phyloP scores from a whole-genome alignment of 2,329 filamentous ascomycete genomes.

The Fonsecaea multimorphosa region DNA sequence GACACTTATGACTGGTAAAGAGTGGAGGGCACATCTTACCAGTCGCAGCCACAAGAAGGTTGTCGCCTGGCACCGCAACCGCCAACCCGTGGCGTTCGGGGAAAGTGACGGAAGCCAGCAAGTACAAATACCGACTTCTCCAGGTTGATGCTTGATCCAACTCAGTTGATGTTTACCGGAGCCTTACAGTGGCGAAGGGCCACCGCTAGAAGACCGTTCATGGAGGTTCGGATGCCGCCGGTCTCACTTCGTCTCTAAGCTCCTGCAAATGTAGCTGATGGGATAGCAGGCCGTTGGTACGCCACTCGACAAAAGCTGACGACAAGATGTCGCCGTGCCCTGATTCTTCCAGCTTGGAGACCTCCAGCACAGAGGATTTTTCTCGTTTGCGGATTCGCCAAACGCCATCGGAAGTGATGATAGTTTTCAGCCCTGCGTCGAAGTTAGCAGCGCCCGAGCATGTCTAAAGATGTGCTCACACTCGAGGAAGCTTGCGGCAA shows the following conservation, averaged over 20 bases:
- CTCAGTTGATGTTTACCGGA: background rate
- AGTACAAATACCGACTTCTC: background rate
- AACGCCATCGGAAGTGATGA: constrained; percentile 71
- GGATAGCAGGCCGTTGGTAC: constrained; percentile 44
- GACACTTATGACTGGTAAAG: constrained; percentile 60
- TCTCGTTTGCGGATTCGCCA: constrained; percentile 77
- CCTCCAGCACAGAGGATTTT: constrained; percentile 70
- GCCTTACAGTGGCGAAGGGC: background rate
- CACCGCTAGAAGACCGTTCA: background rate
- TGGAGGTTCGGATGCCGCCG: constrained; percentile 2
- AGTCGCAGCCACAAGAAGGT: constrained; percentile 64
- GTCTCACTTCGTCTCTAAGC: background rate
- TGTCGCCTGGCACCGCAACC: constrained; percentile 31
- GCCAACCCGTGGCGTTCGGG: background rate
- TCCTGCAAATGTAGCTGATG: constrained; percentile 12
- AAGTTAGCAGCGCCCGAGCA: constrained; percentile 14
- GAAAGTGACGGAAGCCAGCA: background rate
- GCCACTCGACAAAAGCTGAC: constrained; percentile 77
- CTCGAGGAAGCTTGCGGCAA: constrained; percentile 76
- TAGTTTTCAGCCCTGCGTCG: constrained; percentile 64
- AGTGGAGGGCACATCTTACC: constrained; percentile 64
- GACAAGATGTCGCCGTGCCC: constrained; percentile 79
- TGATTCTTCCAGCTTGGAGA: constrained; percentile 73
- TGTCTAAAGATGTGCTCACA: constrained; percentile 62
- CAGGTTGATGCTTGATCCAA: background rate